A percentile compares a stretch with the other conserved stretches of the same genome.
These are phyloP conservation scores for Cutaneotrichosporon sp. DNA, from an alignment of 1,284 basidiomycete genomes.

Conservation along the genomic window DNA sequence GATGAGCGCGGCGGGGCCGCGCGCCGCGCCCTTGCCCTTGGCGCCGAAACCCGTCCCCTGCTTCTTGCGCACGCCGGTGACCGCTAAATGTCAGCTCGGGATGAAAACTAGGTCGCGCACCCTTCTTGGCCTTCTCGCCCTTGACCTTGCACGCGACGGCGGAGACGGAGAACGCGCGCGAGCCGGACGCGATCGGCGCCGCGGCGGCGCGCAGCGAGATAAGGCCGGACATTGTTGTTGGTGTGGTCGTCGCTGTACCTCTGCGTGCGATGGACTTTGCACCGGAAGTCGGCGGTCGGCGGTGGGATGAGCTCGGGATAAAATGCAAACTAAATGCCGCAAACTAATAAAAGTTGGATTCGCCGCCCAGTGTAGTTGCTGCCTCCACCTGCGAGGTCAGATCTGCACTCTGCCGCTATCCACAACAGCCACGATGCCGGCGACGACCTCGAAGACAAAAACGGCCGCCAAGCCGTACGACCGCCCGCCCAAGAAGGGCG, in stretches of 20 bases:
- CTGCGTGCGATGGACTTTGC: background rate
- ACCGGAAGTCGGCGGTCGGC: background rate
- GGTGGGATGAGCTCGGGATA: constrained; percentile 12
- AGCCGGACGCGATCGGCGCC: constrained; percentile 19
- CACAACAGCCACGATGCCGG: constrained; percentile 14
- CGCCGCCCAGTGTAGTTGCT: constrained; percentile 7
- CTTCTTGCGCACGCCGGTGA: background rate
- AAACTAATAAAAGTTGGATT: constrained; percentile 12
- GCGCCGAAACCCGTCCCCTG: constrained; percentile 3
- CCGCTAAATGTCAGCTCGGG: background rate
- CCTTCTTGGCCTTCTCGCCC: constrained; percentile 18
- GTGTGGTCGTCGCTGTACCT: background rate
- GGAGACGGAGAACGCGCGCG: constrained; percentile 27
- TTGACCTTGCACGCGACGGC: constrained; percentile 13
- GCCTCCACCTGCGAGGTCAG: background rate
- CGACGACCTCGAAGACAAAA: constrained; percentile 10
- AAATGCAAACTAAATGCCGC: constrained; percentile 11
- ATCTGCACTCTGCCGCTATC: background rate
- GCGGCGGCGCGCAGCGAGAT: constrained; percentile 14
- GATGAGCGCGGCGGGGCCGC: constrained; percentile 5
- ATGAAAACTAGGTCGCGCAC: constrained; percentile 1
- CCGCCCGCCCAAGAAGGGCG: constrained; percentile 21
- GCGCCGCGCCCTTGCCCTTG: constrained; percentile 8
- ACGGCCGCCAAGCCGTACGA: constrained; percentile 22
- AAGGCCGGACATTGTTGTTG: constrained; percentile 20